Evolutionary conservation across 1,139 yeast genomes (phyloP).

Genomic region (Protomyces inundatus): DNA sequence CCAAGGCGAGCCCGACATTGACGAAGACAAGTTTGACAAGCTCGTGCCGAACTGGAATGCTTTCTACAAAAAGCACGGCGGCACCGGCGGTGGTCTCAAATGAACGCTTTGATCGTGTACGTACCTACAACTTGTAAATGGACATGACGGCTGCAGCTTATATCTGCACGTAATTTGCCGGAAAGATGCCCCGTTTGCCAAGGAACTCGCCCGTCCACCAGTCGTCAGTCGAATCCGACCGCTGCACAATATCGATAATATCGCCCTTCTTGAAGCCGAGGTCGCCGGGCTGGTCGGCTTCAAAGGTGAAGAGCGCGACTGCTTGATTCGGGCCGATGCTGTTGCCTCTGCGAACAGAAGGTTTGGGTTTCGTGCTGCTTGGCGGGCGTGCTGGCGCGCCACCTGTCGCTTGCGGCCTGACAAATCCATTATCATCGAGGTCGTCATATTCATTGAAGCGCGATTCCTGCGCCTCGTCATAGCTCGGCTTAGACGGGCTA

Average conservation of each 20-base stretch:
- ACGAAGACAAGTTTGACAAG: constrained; percentile 18
- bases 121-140: no score
- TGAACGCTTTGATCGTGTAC: not conserved
- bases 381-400: constrained; percentile 16
- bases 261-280: constrained; percentile 91
- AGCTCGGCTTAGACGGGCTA: not conserved
- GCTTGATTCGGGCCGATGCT: constrained; percentile 43
- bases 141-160: not conserved
- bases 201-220: constrained; percentile 97
- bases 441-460: not conserved
- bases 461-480: not conserved
- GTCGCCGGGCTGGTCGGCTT: constrained; percentile 89
- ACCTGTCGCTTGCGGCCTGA: not conserved
- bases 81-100: constrained; percentile 20
- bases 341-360: not conserved
- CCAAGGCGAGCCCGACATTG: constrained; percentile 20
- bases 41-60: constrained; percentile 26
- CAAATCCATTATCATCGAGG: constrained; percentile 19
- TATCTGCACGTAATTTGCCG: constrained; percentile 93
- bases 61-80: constrained; percentile 25
- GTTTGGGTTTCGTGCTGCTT: constrained; percentile 10
- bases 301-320: constrained; percentile 79
- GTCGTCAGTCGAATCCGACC: constrained; percentile 81
- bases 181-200: constrained; percentile 85
- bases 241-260: constrained; percentile 79